Evolutionary conservation across 768 basidiomycete species (phyloP).

Genomic region (Amylocystis lapponica): DNA sequence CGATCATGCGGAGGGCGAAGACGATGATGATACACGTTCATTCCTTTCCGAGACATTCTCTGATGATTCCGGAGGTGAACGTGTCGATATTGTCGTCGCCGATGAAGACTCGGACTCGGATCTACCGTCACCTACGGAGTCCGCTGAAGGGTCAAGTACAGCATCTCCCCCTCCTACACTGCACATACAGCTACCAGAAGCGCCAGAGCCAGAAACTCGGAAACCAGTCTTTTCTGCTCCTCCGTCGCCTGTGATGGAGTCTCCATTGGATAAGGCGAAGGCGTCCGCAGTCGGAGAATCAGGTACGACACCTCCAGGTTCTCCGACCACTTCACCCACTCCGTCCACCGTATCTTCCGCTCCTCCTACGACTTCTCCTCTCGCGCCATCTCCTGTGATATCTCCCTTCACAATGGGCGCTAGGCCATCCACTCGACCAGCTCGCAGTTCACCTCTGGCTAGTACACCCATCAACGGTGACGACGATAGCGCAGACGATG

Average conservation of each 20-base stretch:
- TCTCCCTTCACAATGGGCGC: conserved; percentile 44
- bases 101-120: conserved; percentile 19
- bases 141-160: conserved; percentile 29
- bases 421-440: conserved; percentile 60
- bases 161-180: too few relatives aligned
- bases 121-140: not conserved
- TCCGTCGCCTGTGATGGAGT: not conserved
- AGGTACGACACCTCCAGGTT: conserved; percentile 60
- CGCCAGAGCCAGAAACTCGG: not conserved
- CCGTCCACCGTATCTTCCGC: conserved; percentile 27
- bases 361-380: conserved; percentile 29
- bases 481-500: conserved; percentile 38
- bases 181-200: too few relatives aligned
- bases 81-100: not conserved
- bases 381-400: conserved; percentile 12
- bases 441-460: conserved; percentile 75
- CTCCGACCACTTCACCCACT: conserved; percentile 38
- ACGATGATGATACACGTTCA: conserved; percentile 27
- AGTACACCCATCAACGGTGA: conserved; percentile 39
- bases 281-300: conserved; percentile 23
- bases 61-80: conserved; percentile 1
- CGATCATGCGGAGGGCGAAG: conserved; percentile 21
- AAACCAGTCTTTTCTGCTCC: not conserved
- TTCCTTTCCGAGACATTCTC: conserved; percentile 28
- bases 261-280: not conserved